A percentile compares a stretch with the other conserved stretches of the same genome.
Conservation (phyloP, 495 filamentous ascomycete genomes). For the Trichoderma virens region DNA sequence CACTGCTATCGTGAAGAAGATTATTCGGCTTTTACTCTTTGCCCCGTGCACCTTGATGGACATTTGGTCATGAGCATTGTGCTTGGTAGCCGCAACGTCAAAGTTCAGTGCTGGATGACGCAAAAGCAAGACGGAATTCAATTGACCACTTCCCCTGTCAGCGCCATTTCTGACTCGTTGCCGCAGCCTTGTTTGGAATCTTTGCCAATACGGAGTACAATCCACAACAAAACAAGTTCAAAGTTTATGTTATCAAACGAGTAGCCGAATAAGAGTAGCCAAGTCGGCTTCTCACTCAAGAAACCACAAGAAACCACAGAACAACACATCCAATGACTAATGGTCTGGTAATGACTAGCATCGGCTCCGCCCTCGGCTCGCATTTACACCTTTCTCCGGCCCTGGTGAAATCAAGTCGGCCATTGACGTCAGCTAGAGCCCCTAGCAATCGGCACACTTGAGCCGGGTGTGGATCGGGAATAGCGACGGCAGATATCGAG, state of each 20-base stretch:
- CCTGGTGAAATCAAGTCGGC: not conserved
- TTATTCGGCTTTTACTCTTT: too few relatives aligned
- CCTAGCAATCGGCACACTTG: not conserved
- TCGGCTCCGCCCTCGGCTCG: constrained; percentile 4
- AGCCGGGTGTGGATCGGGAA: constrained; percentile 3
- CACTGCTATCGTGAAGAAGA: too few relatives aligned
- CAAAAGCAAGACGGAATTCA: too few relatives aligned
- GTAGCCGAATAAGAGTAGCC: not conserved
- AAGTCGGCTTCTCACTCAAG: not conserved
- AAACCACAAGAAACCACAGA: too few relatives aligned
- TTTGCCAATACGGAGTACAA: too few relatives aligned
- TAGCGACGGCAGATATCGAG: not conserved
- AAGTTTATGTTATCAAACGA: not conserved
- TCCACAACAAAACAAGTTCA: not conserved
- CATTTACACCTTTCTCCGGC: not conserved
- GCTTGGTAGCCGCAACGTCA: too few relatives aligned
- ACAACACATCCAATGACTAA: not conserved
- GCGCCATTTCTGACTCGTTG: too few relatives aligned
- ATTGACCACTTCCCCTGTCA: too few relatives aligned
- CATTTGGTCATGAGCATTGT: too few relatives aligned
- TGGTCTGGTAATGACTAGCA: not conserved
- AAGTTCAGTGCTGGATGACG: too few relatives aligned
- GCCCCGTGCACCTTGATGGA: too few relatives aligned
- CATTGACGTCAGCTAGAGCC: not conserved
- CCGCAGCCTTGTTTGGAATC: too few relatives aligned